Base-by-base conservation (phyloP, 1,284 basidiomycete genomes). In the Papiliotrema fonsecae region DNA sequence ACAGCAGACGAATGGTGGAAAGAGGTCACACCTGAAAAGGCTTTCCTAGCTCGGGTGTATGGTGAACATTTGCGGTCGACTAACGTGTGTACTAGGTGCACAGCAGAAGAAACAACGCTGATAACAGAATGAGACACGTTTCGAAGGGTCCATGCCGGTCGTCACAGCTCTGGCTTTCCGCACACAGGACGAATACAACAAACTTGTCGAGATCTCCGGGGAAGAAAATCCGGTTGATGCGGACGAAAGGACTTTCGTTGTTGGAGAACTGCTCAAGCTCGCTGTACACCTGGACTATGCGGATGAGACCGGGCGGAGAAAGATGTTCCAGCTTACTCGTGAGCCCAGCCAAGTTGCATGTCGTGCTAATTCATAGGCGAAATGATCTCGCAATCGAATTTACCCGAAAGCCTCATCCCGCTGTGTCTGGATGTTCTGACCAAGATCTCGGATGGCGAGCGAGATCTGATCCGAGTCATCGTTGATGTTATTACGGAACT, bases 401-500 rank as follows among this genome's bases (percentile, higher is more conserved):
- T 97, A 0, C 92, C 93, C 0, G 82, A 86, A 32, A 75, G 78
- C 2, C 78, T 97, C 30, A 84, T 97, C 40, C 81, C 87, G 6
- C 79, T 78, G 9, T 91, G 88, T 67, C 76, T 97, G 39, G 94
- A 98, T 64, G 84, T 97, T 10, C 76, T 98, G 40, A 82, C 85
- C 56, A 85, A 84, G 62, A 85, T 97, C 30, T 84, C 87, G 27
- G 81, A 87, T 3, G 86, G 82, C 27, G 93, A 98, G 73, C 79
- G 85, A 11, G 94, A 97, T 67, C 80, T 97, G 42, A 91, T 97
- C 67, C 84, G 90, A 2, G 83, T 98, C 26, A 84, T 97, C 2
- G 93, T 97, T 21, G 94, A 98, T 63, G 84, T 96, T 21, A 85
- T 97, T 3, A 86, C 92, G 45, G 87, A 90, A 53, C 77, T 94